Base-by-base conservation (phyloP, 805 yeast genomes). In the Spathaspora hagerdaliae region DNA sequence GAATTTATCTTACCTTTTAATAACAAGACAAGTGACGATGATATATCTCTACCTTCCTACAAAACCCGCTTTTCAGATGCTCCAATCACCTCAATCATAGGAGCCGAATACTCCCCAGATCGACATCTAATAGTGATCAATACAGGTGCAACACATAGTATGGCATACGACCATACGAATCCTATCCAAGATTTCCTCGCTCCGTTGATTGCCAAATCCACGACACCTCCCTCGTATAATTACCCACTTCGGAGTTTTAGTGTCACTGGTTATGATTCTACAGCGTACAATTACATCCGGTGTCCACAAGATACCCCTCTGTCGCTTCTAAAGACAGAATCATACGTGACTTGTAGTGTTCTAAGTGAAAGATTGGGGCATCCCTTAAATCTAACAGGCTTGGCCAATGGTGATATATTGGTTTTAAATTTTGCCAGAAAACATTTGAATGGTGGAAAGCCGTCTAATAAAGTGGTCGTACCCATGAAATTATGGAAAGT, bases 1-100 rank as follows among this genome's bases (percentile, higher is more conserved):
- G 89, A 83, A 54, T 82, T 73, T 47, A 65, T 71, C 9, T 52
- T 81, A 1, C 77, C 77, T 5, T 54, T 50, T 31, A 43, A 38
- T 2, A 37, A 31, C 11, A 34, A 27, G 2, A 38, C 38, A 10
- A 41, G 15, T 37, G 11, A 40, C 27, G 47, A 35, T 5, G 61
- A 61, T 26, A 13, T 55, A 8, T 11, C 45, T 6, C 49, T 57
- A 1, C 75, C 76, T 0, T 68, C 73, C 0, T 71, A 60, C 39
- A 47, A 61, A 11, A 53, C 57, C n/a, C 51, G 51, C n/a, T 44
- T 69, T 1, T 54, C 67, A 3, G 73, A 67, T 29, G 58, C 67
- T 31, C 57, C 68, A 19, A 56, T 72, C 12, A 52, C 56, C 3
- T 49, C 63, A 4, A 45, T 70, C 1, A 47, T 61, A 26, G 54